Conservation (phyloP, 2,329 filamentous ascomycete species). For the Hypoxylon sp. region DNA sequence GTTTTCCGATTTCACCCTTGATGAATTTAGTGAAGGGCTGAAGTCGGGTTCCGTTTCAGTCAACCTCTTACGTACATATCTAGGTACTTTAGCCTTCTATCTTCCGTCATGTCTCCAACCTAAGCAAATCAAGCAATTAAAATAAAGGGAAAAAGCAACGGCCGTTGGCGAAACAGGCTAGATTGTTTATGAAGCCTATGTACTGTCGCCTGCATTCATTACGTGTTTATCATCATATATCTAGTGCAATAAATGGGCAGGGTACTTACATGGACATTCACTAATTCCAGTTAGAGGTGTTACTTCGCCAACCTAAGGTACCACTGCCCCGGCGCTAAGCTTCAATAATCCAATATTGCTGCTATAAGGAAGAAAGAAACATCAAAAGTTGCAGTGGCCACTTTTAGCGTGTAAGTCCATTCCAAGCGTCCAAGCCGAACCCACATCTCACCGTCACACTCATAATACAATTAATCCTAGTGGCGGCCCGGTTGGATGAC, state of each 20-base stretch:
- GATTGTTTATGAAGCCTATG: slow-evolving; percentile 7
- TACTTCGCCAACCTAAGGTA: slow-evolving; percentile 2
- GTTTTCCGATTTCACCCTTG: slow-evolving; percentile 37
- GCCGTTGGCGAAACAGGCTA: slow-evolving; percentile 22
- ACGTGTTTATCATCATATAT: slow-evolving; percentile 4
- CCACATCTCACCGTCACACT: slow-evolving; percentile 24
- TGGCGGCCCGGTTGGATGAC: slow-evolving; percentile 23
- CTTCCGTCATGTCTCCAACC: slow-evolving; percentile 19
- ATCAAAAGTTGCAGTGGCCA: neutral
- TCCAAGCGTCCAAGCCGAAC: slow-evolving; percentile 22
- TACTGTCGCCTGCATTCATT: slow-evolving; percentile 15
- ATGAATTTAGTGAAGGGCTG: slow-evolving; percentile 28
- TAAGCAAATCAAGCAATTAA: slow-evolving; percentile 29
- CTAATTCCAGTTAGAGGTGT: neutral
- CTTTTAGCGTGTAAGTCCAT: slow-evolving; percentile 9
- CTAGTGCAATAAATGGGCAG: neutral
- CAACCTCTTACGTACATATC: too few species aligned
- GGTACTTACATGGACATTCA: neutral
- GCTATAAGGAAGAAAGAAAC: slow-evolving; percentile 9
- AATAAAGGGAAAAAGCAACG: slow-evolving; percentile 4
- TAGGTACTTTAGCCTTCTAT: slow-evolving; percentile 20
- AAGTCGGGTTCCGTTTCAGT: slow-evolving; percentile 32
- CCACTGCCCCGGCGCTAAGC: slow-evolving; percentile 9
- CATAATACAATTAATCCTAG: slow-evolving; percentile 17
- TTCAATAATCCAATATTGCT: slow-evolving; percentile 29